These are phyloP conservation scores for Macrophomina phaseolina DNA, from an alignment of 2,329 filamentous ascomycete species.

Conservation along the genomic window DNA sequence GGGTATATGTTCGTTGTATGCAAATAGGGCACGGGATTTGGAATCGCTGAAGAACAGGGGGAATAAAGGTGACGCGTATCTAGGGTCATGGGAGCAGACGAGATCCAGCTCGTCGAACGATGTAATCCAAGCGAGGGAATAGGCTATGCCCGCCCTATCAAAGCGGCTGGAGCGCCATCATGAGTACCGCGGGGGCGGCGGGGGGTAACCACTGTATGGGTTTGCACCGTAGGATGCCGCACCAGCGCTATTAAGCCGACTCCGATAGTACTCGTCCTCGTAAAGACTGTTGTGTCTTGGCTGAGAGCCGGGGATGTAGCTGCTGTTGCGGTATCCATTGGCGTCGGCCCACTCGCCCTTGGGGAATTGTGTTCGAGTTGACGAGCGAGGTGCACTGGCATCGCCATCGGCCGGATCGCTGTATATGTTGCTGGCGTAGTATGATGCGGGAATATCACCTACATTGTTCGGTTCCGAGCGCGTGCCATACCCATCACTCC, in stretches of 20 bases:
- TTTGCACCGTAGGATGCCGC: not conserved
- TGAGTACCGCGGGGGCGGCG: conserved; percentile 20
- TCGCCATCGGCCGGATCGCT: conserved; percentile 39
- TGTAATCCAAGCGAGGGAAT: not conserved
- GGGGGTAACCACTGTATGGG: conserved; percentile 19
- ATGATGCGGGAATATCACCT: conserved; percentile 38
- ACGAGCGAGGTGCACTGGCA: conserved; percentile 12
- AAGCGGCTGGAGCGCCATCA: not conserved
- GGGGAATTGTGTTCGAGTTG: conserved; percentile 30
- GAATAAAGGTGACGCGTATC: not conserved
- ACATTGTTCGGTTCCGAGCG: conserved; percentile 42
- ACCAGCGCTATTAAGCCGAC: not conserved
- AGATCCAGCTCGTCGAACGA: conserved; percentile 17
- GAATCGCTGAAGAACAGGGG: not conserved
- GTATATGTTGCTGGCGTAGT: conserved; percentile 42
- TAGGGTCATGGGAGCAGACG: conserved; percentile 7
- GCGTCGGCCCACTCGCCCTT: conserved; percentile 36
- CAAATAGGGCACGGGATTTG: not conserved
- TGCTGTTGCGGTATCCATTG: conserved; percentile 12
- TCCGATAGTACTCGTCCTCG: conserved; percentile 18
- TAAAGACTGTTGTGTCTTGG: conserved; percentile 21
- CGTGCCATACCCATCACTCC: conserved; percentile 38
- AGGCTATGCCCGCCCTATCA: not conserved
- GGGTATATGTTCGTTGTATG: conserved; percentile 23
- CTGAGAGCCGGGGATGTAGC: conserved; percentile 7